A percentile compares a stretch with the other conserved stretches of the same genome.
Conservation (phyloP, 2,329 filamentous ascomycete species). For the Beauveria scarabaeidicola region DNA sequence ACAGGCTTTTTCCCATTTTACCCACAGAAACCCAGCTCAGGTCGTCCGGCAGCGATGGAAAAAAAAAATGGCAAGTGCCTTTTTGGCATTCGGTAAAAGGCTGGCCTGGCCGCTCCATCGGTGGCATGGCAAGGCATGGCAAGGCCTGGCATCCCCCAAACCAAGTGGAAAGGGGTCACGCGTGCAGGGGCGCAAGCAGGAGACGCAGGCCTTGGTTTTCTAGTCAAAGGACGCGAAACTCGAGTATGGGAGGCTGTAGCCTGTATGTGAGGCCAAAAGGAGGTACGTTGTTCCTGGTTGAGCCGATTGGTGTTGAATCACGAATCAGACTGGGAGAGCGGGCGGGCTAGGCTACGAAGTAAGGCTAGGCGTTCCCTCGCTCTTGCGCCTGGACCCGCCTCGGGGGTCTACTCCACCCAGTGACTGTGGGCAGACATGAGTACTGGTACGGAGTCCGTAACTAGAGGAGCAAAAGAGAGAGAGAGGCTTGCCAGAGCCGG, state of each 20-base stretch:
- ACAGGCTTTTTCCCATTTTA: neutral
- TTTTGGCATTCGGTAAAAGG: neutral
- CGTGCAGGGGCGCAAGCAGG: neutral
- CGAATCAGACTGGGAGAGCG: neutral
- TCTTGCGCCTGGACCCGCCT: neutral
- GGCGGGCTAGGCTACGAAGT: neutral
- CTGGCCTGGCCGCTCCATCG: neutral
- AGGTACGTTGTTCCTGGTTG: neutral
- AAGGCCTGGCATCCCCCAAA: neutral
- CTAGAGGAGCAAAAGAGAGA: no score
- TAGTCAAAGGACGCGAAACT: no score
- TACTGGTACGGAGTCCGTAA: no score
- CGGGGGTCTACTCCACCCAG: neutral
- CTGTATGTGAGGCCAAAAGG: no score
- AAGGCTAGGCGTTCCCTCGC: neutral
- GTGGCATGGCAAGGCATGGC: neutral
- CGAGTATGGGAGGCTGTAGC: no score
- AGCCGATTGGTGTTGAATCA: neutral
- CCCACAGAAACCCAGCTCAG: neutral
- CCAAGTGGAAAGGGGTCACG: neutral
- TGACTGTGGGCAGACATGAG: neutral
- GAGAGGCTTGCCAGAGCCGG: neutral
- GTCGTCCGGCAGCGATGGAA: neutral
- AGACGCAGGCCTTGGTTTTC: neutral
- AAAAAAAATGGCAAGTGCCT: neutral